Conservation (phyloP, 305 asterid species). For the Solanum chacoense region DNA sequence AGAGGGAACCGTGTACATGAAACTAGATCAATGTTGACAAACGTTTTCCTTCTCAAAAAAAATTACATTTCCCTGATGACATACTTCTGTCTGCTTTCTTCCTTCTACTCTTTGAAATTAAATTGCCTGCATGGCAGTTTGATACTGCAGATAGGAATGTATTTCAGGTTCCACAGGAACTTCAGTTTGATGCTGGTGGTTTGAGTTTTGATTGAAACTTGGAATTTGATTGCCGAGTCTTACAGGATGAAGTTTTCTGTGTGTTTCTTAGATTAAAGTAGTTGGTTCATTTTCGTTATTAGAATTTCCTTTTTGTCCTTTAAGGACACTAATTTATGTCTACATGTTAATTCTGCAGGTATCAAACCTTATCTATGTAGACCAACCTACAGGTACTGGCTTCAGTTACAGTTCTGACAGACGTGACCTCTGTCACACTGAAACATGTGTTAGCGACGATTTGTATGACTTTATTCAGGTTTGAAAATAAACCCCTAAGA, state of each 20-base stretch:
- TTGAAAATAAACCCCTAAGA: not conserved
- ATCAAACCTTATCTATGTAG: slow-evolving; percentile 82
- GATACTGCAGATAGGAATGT: not conserved
- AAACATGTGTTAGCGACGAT: slow-evolving; percentile 81
- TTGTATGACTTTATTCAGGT: slow-evolving; percentile 93
- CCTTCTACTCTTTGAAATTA: not conserved
- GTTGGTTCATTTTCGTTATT: not conserved
- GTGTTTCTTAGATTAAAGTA: not conserved
- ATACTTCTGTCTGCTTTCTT: not conserved
- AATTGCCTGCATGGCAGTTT: not conserved
- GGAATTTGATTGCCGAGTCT: not conserved
- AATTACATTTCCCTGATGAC: not conserved
- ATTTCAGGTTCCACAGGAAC: not conserved
- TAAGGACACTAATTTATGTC: not conserved
- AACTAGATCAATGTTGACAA: not conserved
- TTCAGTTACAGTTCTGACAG: slow-evolving; percentile 79
- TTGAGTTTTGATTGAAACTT: not conserved
- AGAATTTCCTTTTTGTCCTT: not conserved
- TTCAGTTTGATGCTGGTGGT: not conserved
- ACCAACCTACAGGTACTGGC: slow-evolving; percentile 97
- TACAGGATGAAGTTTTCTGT: not conserved
- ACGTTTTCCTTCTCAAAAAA: not conserved
- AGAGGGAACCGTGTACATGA: not conserved
- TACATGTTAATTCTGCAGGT: slow-evolving; percentile 41
- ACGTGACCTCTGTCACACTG: slow-evolving; percentile 77